Evolutionary conservation across 768 basidiomycete species (phyloP), one percentile per base, ranked within the genome.

Genomic region (Brasilioporus rufonigricans): DNA sequence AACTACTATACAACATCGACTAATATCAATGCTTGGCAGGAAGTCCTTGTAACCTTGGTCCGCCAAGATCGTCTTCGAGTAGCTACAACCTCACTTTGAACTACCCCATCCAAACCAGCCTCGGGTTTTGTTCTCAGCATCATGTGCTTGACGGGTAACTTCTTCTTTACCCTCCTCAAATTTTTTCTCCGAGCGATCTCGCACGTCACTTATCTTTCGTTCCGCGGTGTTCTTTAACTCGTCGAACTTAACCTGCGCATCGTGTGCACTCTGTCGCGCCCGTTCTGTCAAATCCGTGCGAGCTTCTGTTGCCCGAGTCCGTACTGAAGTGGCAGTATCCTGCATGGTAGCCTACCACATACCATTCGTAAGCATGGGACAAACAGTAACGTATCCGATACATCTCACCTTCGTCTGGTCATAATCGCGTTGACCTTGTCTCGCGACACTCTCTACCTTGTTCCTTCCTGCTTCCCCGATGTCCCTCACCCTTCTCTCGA

Each of bases 91-190:
- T 62, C 31, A 66, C 55, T 75, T 67, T 32, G 61, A 61, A 46
- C 71, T 59, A 23, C 74, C 76, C 63, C 74, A 76, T 14, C 74
- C 69, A 24, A 77, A 76, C 73, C 74, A 74, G 45, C 69, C 62
- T 36, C 73, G 71, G 4, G 66, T 41, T 12, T 67, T 64, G 18
- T 59, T 56, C 54, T 70, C 62, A 13, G 60, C 69, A 19, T 60
- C 59, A 32, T 50, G 61, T 14, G 59, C 63, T 33, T 58, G 67
- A 47, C 65, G 65, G 4, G 44, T 50, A 21, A 56, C 56, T 11
- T 57, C 62, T 35, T 63, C 71, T 65, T 73, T 71, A 0, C 64
- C 58, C 41, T 73, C 72, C 13, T 65, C 69, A 10, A 68, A 44
- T 36, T 33, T 66, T 31, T 61, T 56, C 58, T 72, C 69, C 3